Evolutionary conservation across 306 rosid species (phyloP), one percentile per base, ranked within the genome.

Genomic region (Prunus davidiana): DNA sequence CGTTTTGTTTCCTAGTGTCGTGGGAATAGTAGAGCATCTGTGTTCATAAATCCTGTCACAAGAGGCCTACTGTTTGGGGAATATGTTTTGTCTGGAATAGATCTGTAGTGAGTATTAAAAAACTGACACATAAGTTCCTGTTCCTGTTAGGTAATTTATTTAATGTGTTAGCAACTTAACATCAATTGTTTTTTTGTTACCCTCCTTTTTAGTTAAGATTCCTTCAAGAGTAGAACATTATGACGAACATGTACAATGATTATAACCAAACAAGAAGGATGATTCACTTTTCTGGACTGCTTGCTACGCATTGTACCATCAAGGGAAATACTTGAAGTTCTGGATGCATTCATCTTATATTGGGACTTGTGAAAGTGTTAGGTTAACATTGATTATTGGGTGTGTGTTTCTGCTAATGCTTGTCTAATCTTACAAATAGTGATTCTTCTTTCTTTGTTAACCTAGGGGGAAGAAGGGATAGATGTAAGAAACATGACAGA

Each of bases 401-500:
- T 66, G 27, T 73, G 63, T 63, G 19, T 13, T 3, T 72, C 76
- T 8, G 45, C 41, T 62, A 16, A 70, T 65, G 28, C 4, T 55
- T 38, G 58, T 64, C 25, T 71, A 54, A 79, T 79, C 6, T 62
- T 63, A 18, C 12, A 64, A n/a, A n/a, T 56, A 19, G 43, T 79
- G 69, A 65, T 75, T 79, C 20, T 79, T 63, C 2, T 67, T 81
- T 68, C 75, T 75, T 62, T 64, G 52, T 62, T 65, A 50, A 72
- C 76, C 45, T 75, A 90, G 91, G 85, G 82, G 66, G 94, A 90
- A 81, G 93, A 89, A 73, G 93, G 87, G 78, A 81, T 90, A 83
- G 97, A 89, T 78, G 85, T 83, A 64, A 85, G 89, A 84, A 90
- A 84, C 77, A 92, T 94, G 96, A 85, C 87, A 83, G 96, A 87